These are phyloP conservation scores for Cytospora mali DNA, from an alignment of 2,329 filamentous ascomycete species.

Conservation along the genomic window DNA sequence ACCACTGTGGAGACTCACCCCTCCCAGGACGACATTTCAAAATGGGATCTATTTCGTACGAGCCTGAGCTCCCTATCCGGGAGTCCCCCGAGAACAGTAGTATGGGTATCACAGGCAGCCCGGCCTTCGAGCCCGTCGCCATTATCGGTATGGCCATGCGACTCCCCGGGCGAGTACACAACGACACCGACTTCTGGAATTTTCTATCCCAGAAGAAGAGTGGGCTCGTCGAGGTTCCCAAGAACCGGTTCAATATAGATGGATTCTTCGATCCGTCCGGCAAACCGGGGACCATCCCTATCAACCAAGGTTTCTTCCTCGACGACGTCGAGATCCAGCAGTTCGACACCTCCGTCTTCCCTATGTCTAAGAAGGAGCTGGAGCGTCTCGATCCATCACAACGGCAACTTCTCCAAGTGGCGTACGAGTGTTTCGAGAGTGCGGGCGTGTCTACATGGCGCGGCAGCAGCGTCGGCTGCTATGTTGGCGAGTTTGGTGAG, in stretches of 20 bases:
- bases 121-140: constrained; percentile 36
- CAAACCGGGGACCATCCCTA: constrained; percentile 40
- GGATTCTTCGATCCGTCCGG: constrained; percentile 31
- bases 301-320: constrained; percentile 23
- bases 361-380: constrained; percentile 3
- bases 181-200: constrained; percentile 37
- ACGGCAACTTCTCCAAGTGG: constrained; percentile 16
- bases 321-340: constrained; percentile 8
- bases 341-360: constrained; percentile 13
- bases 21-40: no score
- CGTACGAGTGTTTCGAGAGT: constrained; percentile 29
- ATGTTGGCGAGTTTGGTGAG: constrained; percentile 30
- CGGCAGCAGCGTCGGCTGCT: constrained; percentile 31
- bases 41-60: no score
- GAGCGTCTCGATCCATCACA: constrained; percentile 19
- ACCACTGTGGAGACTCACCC: no score
- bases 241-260: constrained; percentile 36
- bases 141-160: constrained; percentile 40
- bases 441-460: constrained; percentile 29
- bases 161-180: constrained; percentile 37
- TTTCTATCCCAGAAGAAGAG: constrained; percentile 36
- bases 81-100: no score
- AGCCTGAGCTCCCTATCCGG: no score
- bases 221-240: constrained; percentile 33
- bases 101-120: no score